Base-by-base conservation (phyloP, 179 eudicot species). In the Beta corolliflora region DNA sequence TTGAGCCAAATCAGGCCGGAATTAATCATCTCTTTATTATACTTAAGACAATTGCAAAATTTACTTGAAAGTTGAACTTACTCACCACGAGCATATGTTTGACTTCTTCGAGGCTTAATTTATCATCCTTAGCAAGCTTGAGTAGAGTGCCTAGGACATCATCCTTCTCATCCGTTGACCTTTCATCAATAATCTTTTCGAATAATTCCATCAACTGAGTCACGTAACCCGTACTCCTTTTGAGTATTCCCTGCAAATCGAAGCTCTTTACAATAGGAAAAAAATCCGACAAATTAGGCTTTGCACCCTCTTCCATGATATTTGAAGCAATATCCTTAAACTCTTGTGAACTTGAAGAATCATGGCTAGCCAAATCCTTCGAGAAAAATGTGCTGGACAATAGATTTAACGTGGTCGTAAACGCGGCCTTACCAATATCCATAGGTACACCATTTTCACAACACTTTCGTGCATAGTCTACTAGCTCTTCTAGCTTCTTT, bases 161-260 rank as follows among this genome's bases (percentile, higher is more conserved):
- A 50, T 81, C 84, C 13, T 78, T 74, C 0, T 10, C 23, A 60
- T 15, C 61, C 10, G 21, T 73, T 8, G 61, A 52, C 56, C 84
- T 78, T 74, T 7, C 19, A 0, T 84, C 82, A 60, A 84, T 81
- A 21, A 84, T 78, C 23, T 58, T 29, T n/a, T 84, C 82, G 41
- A 81, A 81, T 48, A 81, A 56, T 12, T 54, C 71, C n/a, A 81
- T 7, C 53, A 84, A 64, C n/a, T 74, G 73, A 15, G 9, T 16
- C 8, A 81, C 29, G 46, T 50, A 18, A 78, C 11, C 10, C 3
- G 13, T 71, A 41, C 7, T 21, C 14, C 69, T 78, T 52, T 58
- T 81, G 36, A 23, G 21, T 23, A 84, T 53, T 52, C 87, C 80
- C 78, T 84, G 84, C 76, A 84, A 84, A 74, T 81, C 87, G 56